A percentile compares a stretch with the other conserved stretches of the same genome.
Evolutionary conservation across 2,329 filamentous ascomycete genomes (phyloP).

Genomic region (Aureobasidium uvarum): DNA sequence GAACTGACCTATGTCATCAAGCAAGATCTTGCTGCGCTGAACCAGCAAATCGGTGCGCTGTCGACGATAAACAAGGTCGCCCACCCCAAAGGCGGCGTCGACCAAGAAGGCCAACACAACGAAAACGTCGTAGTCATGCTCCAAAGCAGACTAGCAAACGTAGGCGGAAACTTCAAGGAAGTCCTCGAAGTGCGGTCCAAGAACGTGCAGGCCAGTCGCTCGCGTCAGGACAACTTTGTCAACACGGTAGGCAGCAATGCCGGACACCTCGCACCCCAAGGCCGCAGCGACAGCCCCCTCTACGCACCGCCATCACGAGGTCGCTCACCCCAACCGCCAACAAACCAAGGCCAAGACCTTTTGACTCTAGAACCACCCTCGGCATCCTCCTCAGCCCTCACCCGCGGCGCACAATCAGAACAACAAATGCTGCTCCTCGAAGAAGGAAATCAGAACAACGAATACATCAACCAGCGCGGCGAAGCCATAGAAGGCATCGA

Average conservation of each 20-base stretch:
- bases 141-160: constrained; percentile 87
- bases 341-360: constrained; percentile 59
- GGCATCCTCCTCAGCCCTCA: constrained; percentile 44
- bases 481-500: constrained; percentile 98
- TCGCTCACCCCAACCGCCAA: constrained; percentile 31
- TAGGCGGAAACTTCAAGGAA: constrained; percentile 94
- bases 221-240: constrained; percentile 94
- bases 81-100: constrained; percentile 53
- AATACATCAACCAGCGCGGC: constrained; percentile 88
- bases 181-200: constrained; percentile 94
- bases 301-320: constrained; percentile 43
- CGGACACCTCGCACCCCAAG: constrained; percentile 43
- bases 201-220: constrained; percentile 92
- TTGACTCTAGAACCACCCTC: constrained; percentile 74
- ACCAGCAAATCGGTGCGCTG: constrained; percentile 83
- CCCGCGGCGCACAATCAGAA: constrained; percentile 63
- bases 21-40: constrained; percentile 82
- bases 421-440: constrained; percentile 79
- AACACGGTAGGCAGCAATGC: constrained; percentile 65
- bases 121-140: constrained; percentile 93
- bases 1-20: constrained; percentile 98
- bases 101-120: constrained; percentile 93
- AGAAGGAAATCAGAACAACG: constrained; percentile 86
- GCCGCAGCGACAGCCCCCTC: constrained; percentile 47
- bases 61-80: constrained; percentile 74